Evolutionary conservation across 805 yeast species (phyloP).

Genomic region (Starmerella roubikii): DNA sequence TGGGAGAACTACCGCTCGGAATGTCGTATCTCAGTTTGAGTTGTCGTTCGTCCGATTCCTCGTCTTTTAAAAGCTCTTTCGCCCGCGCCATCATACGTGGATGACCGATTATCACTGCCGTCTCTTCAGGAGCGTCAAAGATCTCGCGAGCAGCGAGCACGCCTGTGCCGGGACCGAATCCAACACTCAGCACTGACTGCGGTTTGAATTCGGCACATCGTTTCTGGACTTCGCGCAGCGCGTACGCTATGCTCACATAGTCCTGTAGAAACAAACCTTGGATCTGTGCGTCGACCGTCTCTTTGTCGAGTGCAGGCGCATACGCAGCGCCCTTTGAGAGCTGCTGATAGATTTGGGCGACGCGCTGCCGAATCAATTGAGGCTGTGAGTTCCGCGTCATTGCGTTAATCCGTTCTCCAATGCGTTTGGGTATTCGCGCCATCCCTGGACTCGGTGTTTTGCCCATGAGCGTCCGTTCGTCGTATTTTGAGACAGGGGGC

Average conservation of each 20-base stretch:
- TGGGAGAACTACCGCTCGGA: constrained; percentile 32
- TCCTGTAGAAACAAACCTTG: constrained; percentile 71
- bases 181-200: constrained; percentile 55
- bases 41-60: constrained; percentile 14
- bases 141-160: constrained; percentile 76
- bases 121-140: constrained; percentile 52
- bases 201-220: constrained; percentile 48
- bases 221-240: constrained; percentile 48
- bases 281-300: constrained; percentile 58
- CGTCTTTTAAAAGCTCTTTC: constrained; percentile 45
- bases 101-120: constrained; percentile 57
- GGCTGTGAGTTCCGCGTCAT: constrained; percentile 54
- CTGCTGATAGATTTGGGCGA: constrained; percentile 40
- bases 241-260: constrained; percentile 56
- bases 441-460: constrained; percentile 38
- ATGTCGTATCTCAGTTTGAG: constrained; percentile 38
- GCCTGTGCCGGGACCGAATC: constrained; percentile 88
- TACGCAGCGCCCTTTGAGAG: constrained; percentile 44
- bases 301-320: constrained; percentile 27
- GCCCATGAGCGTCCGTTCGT: constrained; percentile 34
- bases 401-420: constrained; percentile 48
- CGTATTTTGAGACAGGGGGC: background rate
- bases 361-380: constrained; percentile 46
- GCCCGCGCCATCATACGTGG: constrained; percentile 72
- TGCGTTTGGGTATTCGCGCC: constrained; percentile 40